Evolutionary conservation across 768 basidiomycete species (phyloP).

Genomic region (Lentinula sp.): DNA sequence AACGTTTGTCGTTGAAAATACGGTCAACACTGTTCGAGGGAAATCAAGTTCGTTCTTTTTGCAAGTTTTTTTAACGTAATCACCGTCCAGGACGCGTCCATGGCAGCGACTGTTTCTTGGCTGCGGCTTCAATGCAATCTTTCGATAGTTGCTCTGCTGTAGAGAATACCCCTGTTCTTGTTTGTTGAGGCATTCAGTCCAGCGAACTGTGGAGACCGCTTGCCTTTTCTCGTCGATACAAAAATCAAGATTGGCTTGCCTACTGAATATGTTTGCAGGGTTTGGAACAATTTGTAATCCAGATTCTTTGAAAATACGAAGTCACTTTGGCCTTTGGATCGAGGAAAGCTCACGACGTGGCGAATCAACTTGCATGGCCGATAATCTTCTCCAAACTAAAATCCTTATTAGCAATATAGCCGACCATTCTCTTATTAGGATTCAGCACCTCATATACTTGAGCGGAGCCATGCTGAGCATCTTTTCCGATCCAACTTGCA

Average conservation of each 20-base stretch:
- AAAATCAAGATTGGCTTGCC: slow-evolving; percentile 89
- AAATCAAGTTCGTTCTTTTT: not conserved
- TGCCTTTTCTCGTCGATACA: slow-evolving; percentile 83
- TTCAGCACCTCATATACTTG: slow-evolving; percentile 57
- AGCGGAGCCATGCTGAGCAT: slow-evolving; percentile 37
- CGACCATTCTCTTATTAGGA: not conserved
- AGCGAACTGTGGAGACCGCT: not conserved
- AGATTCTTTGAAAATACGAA: slow-evolving; percentile 69
- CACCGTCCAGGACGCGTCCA: slow-evolving; percentile 56
- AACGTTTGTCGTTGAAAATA: slow-evolving; percentile 60
- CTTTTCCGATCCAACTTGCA: slow-evolving; percentile 74
- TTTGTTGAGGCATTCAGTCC: not conserved
- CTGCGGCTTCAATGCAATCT: slow-evolving; percentile 56
- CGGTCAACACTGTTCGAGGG: slow-evolving; percentile 40
- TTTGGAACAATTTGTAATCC: slow-evolving; percentile 64
- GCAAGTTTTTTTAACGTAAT: slow-evolving; percentile 26
- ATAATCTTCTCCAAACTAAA: slow-evolving; percentile 88
- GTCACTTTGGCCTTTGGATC: slow-evolving; percentile 63
- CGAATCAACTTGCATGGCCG: slow-evolving; percentile 78
- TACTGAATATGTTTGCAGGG: slow-evolving; percentile 67
- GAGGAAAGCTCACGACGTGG: slow-evolving; percentile 66
- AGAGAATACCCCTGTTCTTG: slow-evolving; percentile 42
- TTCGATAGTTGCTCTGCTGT: slow-evolving; percentile 78
- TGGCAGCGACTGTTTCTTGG: slow-evolving; percentile 46
- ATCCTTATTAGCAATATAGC: not conserved